Percentiles rank a stretch among this genome's conserved stretches.
Evolutionary conservation across 345 rosid genomes (phyloP).

Genomic region (Durio zibethinus): DNA sequence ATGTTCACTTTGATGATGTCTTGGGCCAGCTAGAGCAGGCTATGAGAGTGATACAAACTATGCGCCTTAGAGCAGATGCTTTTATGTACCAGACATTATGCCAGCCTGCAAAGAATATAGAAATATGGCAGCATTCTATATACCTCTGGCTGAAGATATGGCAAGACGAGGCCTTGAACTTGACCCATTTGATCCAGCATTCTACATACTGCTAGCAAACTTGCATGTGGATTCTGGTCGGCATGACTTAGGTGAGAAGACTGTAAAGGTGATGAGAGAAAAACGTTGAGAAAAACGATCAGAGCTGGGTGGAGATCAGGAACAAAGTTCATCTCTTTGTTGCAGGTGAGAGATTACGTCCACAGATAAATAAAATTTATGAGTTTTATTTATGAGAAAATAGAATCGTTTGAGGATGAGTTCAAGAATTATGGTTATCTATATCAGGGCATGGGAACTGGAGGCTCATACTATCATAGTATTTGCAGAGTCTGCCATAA

Average conservation of each 20-base stretch:
- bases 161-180: conserved; percentile 58
- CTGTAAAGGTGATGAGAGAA: conserved; percentile 35
- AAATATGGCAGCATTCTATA: no score
- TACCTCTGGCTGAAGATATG: conserved; percentile 62
- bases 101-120: conserved; percentile 48
- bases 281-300: conserved; percentile 22
- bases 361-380: conserved; percentile 22
- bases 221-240: conserved; percentile 42
- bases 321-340: conserved; percentile 31
- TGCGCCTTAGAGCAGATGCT: conserved; percentile 46
- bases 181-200: conserved; percentile 48
- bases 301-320: conserved; percentile 27
- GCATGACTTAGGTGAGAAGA: conserved; percentile 41
- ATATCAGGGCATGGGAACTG: not conserved
- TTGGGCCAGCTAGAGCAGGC: conserved; percentile 65
- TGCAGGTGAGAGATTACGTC: conserved; percentile 23
- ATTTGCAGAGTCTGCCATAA: conserved; percentile 36
- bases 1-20: conserved; percentile 45
- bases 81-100: conserved; percentile 52
- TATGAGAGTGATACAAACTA: conserved; percentile 35
- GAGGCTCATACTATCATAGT: not conserved
- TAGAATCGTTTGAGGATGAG: conserved; percentile 20
- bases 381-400: no score
- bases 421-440: not conserved
- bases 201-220: conserved; percentile 46